Base-by-base conservation (phyloP, 129 eudicot species). In the Arctium minus region DNA sequence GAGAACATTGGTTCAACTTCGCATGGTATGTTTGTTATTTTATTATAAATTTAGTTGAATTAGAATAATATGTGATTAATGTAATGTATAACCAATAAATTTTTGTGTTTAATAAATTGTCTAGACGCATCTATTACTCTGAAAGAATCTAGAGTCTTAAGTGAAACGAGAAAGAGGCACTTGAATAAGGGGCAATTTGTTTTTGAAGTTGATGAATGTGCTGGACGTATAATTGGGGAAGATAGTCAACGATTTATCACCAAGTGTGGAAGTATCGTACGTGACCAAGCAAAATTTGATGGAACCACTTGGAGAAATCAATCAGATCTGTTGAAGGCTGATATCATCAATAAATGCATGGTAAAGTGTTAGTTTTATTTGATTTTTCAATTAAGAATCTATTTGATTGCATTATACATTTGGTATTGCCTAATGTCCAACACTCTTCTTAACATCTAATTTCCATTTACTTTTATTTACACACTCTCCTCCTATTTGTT, bases 321-420 rank as follows among this genome's bases (percentile, higher is more conserved):
- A 13, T 50, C 64, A 48, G 4, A 30, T 5, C 0, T 33, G 22
- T 76, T 76, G 80, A 76, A 50, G 46, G 33, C 5, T 0, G 46
- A 76, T 53, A 76, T 76, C 42, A 77, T 77, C 72, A 2, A 6
- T 11, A 77, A 56, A 77, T 53, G 71, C 70, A 56, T 27, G 80
- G 80, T 77, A 56, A 53, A 12, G 1, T 53, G 27, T 53, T 53
- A 3, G 3, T 53, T 15, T 53, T 53, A 53, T 53, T 53, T 53
- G 6, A 44, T 8, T 7, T 44, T 44, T 44, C 10, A 44, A 8
- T 9, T 44, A 10, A 8, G 3, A 44, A 44, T 44, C 53, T 15
- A 53, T 53, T 53, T 15, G 1, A 50, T 50, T 50, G 64, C 64
- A 48, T 48, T 5, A n/a, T 48, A 2, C 62, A 48, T 13, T 40